These are phyloP conservation scores for Kwoniella mangroviensis DNA, from an alignment of 768 basidiomycete species.

Conservation along the genomic window DNA sequence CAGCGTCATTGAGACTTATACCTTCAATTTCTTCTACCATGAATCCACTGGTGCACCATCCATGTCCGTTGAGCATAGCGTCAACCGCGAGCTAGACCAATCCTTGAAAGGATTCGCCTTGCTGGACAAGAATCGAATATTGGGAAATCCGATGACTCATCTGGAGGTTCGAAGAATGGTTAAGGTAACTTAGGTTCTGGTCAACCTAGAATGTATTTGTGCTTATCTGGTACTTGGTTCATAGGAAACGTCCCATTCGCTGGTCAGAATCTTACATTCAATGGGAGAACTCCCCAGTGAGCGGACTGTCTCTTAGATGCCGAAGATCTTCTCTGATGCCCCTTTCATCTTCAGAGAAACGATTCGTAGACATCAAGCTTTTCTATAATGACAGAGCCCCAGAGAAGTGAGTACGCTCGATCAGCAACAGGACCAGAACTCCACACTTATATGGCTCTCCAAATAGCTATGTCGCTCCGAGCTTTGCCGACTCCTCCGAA, in stretches of 20 bases:
- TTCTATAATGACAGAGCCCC: constrained; percentile 27
- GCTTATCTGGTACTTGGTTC: neutral
- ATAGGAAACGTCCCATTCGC: neutral
- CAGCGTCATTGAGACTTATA: constrained; percentile 36
- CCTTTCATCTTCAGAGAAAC: constrained; percentile 1
- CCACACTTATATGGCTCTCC: neutral
- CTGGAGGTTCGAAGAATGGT: constrained; percentile 7
- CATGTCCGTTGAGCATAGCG: neutral
- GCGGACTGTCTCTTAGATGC: neutral
- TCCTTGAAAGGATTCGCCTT: neutral
- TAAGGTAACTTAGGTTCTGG: constrained; percentile 6
- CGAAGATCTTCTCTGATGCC: neutral
- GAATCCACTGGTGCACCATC: neutral
- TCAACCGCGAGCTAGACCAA: neutral
- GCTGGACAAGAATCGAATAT: neutral
- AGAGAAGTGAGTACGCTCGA: constrained; percentile 18
- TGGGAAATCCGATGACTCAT: constrained; percentile 7
- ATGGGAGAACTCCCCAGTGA: constrained; percentile 31
- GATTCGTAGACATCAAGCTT: constrained; percentile 30
- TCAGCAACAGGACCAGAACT: no score
- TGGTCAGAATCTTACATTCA: constrained; percentile 1
- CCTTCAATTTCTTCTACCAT: constrained; percentile 35
- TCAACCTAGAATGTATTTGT: neutral
- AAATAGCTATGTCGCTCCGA: constrained; percentile 22
- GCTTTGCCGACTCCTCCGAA: constrained; percentile 9